Evolutionary conservation across 495 filamentous ascomycete genomes (phyloP).

Genomic region (Penicillium simplicissimum): DNA sequence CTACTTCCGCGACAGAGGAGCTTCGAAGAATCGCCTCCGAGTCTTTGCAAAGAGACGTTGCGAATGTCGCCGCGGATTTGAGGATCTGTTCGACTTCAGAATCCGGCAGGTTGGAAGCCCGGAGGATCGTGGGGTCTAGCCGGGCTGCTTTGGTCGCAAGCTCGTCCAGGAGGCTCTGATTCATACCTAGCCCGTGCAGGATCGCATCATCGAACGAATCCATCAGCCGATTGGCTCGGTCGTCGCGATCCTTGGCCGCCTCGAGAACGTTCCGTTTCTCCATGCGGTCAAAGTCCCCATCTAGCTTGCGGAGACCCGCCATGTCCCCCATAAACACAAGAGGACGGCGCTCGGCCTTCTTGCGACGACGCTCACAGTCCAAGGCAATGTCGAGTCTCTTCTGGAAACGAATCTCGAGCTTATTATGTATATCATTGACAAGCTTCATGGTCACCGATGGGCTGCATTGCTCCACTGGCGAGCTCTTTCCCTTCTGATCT

Average conservation of each 20-base stretch:
- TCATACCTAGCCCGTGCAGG: slow-evolving; percentile 52
- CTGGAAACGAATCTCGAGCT: slow-evolving; percentile 52
- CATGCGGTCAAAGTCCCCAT: slow-evolving; percentile 55
- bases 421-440: slow-evolving; percentile 47
- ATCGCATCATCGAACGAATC: slow-evolving; percentile 56
- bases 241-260: slow-evolving; percentile 51
- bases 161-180: slow-evolving; percentile 54
- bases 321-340: slow-evolving; percentile 54
- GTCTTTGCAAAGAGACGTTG: slow-evolving; percentile 44
- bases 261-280: slow-evolving; percentile 53
- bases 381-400: slow-evolving; percentile 53
- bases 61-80: slow-evolving; percentile 43
- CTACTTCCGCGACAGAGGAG: slow-evolving; percentile 49
- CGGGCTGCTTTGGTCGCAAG: slow-evolving; percentile 40
- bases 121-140: slow-evolving; percentile 37
- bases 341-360: slow-evolving; percentile 52
- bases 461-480: slow-evolving; percentile 34
- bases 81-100: slow-evolving; percentile 48
- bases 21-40: slow-evolving; percentile 53
- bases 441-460: slow-evolving; percentile 48
- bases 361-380: slow-evolving; percentile 53
- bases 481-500: slow-evolving; percentile 42
- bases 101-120: slow-evolving; percentile 36
- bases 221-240: slow-evolving; percentile 53
- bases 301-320: slow-evolving; percentile 46